phyloP scores from a whole-genome alignment of 176 grass and related monocot genomes.

The Ensete ventricosum region DNA sequence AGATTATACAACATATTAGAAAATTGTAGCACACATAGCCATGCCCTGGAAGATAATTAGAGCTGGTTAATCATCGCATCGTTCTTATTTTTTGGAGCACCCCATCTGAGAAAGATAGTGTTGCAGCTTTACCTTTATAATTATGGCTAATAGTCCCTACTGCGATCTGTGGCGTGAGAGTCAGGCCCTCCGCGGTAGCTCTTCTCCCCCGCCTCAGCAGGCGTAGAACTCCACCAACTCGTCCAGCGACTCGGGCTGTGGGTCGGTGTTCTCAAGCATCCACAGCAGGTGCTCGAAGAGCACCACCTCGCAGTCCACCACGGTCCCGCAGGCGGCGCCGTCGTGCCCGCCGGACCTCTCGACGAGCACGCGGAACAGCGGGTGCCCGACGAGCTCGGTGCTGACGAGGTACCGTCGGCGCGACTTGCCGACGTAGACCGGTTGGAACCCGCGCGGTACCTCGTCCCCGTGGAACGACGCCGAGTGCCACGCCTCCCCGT shows the following conservation, averaged over 20 bases:
- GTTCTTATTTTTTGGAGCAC: background rate
- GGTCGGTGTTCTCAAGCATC: conserved; percentile 94
- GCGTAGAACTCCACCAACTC: conserved; percentile 89
- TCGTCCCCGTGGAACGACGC: conserved; percentile 59
- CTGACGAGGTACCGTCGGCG: conserved; percentile 86
- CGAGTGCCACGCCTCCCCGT: conserved; percentile 9
- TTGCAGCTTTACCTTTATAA: background rate
- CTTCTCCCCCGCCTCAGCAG: conserved; percentile 4
- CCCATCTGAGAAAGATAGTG: background rate
- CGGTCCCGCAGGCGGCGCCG: conserved; percentile 2
- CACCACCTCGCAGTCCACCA: conserved; percentile 84
- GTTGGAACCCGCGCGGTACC: conserved; percentile 58
- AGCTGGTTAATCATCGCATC: background rate
- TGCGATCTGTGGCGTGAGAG: background rate
- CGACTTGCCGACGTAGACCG: conserved; percentile 88
- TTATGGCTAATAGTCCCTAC: background rate
- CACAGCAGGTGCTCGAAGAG: conserved; percentile 96
- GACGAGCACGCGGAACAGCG: conserved; percentile 46
- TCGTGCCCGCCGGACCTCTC: conserved; percentile 19
- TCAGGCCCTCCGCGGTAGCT: background rate
- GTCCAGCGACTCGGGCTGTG: conserved; percentile 74
- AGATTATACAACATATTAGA: background rate
- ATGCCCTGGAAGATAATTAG: background rate
- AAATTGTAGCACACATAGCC: background rate
- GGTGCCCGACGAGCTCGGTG: conserved; percentile 59